Evolutionary conservation across 805 yeast species (phyloP).

Genomic region (Sugiyamaella floridensis): DNA sequence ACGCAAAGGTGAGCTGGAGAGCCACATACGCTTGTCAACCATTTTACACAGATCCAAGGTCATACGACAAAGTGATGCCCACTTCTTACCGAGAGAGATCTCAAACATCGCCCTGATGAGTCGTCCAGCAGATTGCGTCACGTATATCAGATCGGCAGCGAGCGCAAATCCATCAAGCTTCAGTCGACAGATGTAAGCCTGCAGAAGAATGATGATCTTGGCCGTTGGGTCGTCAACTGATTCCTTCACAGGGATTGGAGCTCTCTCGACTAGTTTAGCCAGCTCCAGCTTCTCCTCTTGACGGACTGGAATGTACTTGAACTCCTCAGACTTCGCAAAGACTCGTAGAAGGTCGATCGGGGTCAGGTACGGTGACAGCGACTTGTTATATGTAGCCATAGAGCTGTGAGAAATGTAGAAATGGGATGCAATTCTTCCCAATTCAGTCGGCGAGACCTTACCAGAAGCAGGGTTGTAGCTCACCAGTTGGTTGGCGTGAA

Average conservation of each 20-base stretch:
- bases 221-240: constrained; percentile 61
- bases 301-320: constrained; percentile 73
- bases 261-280: constrained; percentile 54
- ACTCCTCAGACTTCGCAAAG: constrained; percentile 79
- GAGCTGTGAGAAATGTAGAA: constrained; percentile 76
- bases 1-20: constrained; percentile 74
- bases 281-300: constrained; percentile 80
- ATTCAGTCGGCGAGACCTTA: constrained; percentile 48
- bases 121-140: constrained; percentile 90
- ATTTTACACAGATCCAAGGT: constrained; percentile 65
- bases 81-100: constrained; percentile 58
- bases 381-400: constrained; percentile 56
- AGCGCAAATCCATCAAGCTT: constrained; percentile 81
- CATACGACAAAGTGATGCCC: constrained; percentile 58
- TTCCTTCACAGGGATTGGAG: constrained; percentile 85
- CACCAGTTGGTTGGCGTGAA: constrained; percentile 53
- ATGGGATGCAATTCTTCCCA: constrained; percentile 80
- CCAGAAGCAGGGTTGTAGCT: constrained; percentile 50
- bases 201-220: constrained; percentile 73
- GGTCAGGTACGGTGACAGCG: constrained; percentile 55
- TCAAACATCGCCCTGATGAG: constrained; percentile 80
- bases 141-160: constrained; percentile 86
- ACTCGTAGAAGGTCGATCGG: constrained; percentile 70
- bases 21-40: constrained; percentile 80
- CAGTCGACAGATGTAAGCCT: constrained; percentile 76